Percentiles rank a stretch among this genome's conserved stretches.
Evolutionary conservation across 2,329 filamentous ascomycete species (phyloP).

Genomic region (Exophiala aquamarina): DNA sequence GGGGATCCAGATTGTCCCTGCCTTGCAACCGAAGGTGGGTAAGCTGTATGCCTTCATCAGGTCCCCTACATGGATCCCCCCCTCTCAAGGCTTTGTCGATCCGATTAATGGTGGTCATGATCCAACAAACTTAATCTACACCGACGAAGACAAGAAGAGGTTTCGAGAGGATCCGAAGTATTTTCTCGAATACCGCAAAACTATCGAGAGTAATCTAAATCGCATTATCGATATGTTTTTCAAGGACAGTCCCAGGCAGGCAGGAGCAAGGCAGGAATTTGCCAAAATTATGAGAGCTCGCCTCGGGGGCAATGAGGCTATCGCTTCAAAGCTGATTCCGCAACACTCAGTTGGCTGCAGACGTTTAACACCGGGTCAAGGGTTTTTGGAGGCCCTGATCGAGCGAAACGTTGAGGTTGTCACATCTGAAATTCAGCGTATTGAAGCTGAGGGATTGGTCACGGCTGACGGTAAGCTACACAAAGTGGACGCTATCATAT

Average conservation of each 20-base stretch:
- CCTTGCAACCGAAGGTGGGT: slow-evolving; percentile 25
- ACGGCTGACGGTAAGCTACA: slow-evolving; percentile 32
- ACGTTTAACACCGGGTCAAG: slow-evolving; percentile 29
- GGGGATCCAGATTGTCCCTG: slow-evolving; percentile 32
- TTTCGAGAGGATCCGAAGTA: slow-evolving; percentile 19
- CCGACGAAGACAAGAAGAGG: slow-evolving; percentile 22
- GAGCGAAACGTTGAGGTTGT: slow-evolving; percentile 46
- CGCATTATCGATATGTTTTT: slow-evolving; percentile 44
- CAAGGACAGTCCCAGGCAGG: slow-evolving; percentile 38
- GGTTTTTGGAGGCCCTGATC: slow-evolving; percentile 42
- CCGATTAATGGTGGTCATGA: slow-evolving; percentile 10
- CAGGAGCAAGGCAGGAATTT: slow-evolving; percentile 32
- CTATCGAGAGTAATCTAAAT: slow-evolving; percentile 36
- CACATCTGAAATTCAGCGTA: slow-evolving; percentile 35
- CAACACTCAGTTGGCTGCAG: slow-evolving; percentile 27
- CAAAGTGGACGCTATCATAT: slow-evolving; percentile 35
- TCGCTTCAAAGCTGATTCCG: slow-evolving; percentile 24
- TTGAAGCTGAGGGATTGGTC: slow-evolving; percentile 31
- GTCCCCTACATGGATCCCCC: slow-evolving; percentile 30
- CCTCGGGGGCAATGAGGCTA: slow-evolving; percentile 21
- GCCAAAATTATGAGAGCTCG: slow-evolving; percentile 26
- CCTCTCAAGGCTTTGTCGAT: slow-evolving; percentile 4
- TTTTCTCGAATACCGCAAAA: slow-evolving; percentile 22
- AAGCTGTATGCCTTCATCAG: slow-evolving; percentile 33
- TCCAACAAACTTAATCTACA: slow-evolving; percentile 14